A percentile compares a stretch with the other conserved stretches of the same genome.
Evolutionary conservation across 306 rosid species (phyloP).

Genomic region (Psophocarpus tetragonolobus): DNA sequence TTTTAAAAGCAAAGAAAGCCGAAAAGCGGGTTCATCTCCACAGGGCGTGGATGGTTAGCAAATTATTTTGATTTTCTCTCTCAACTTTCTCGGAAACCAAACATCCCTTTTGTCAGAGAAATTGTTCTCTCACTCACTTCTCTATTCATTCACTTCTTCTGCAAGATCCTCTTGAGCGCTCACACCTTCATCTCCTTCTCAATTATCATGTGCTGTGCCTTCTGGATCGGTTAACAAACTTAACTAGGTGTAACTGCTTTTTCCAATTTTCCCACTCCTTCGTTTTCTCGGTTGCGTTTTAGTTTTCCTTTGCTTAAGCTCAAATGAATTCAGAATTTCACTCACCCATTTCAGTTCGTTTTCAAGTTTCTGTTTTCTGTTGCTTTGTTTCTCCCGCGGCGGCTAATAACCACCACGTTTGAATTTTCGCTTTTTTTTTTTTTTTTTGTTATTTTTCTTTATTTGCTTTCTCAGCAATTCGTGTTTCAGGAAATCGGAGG

Average conservation of each 20-base stretch:
- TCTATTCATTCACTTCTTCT: conserved; percentile 17
- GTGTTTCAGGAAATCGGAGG: conserved; percentile 24
- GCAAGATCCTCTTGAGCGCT: conserved; percentile 39
- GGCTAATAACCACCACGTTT: not conserved
- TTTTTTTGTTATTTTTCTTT: not conserved
- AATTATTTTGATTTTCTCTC: conserved; percentile 39
- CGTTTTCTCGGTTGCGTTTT: not conserved
- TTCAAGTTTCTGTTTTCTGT: not conserved
- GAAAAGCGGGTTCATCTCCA: conserved; percentile 61
- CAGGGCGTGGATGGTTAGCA: conserved; percentile 43
- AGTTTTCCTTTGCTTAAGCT: not conserved
- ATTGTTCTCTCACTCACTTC: not conserved
- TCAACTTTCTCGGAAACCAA: conserved; percentile 62
- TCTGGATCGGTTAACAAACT: conserved; percentile 43
- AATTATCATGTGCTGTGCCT: conserved; percentile 26
- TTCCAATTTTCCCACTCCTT: not conserved
- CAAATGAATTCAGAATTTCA: not conserved
- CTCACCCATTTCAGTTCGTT: conserved; percentile 13
- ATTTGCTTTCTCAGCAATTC: not conserved
- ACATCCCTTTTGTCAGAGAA: conserved; percentile 44
- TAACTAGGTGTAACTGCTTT: conserved; percentile 33
- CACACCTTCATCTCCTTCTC: conserved; percentile 25
- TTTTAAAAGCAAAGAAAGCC: conserved; percentile 20
- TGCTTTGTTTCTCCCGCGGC: no score
- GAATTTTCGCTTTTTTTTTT: not conserved